phyloP scores from a whole-genome alignment of 2,329 filamentous ascomycete species.

The Fusarium sp. region DNA sequence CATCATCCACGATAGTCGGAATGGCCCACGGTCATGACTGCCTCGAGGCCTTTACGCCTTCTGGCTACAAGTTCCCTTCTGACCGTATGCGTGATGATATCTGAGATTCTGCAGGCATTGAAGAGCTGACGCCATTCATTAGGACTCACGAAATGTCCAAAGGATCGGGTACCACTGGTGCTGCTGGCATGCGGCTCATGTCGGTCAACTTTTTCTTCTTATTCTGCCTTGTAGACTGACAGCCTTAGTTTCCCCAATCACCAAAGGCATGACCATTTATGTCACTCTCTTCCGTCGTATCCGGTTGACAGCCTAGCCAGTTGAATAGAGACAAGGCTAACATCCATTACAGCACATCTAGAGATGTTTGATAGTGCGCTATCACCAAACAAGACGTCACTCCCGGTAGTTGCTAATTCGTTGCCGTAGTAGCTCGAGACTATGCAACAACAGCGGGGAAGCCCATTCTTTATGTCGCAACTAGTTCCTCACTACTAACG shows the following conservation, averaged over 20 bases:
- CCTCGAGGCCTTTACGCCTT: constrained; percentile 48
- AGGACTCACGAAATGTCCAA: background rate
- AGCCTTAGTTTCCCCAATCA: constrained; percentile 72
- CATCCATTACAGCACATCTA: constrained; percentile 65
- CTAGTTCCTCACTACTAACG: background rate
- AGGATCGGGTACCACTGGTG: constrained; percentile 62
- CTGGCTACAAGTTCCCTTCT: constrained; percentile 69
- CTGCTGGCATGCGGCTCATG: constrained; percentile 77
- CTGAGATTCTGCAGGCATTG: constrained; percentile 53
- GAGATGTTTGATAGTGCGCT: constrained; percentile 67
- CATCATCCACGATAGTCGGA: constrained; percentile 7
- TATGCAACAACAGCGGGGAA: constrained; percentile 69
- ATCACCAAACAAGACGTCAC: background rate
- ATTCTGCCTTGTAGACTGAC: constrained; percentile 11
- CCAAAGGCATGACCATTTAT: constrained; percentile 57
- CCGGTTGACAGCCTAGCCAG: background rate
- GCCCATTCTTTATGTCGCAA: constrained; percentile 29
- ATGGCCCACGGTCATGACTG: constrained; percentile 49
- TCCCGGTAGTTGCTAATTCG: background rate
- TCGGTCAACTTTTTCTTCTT: constrained; percentile 29
- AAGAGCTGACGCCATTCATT: background rate
- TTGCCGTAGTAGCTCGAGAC: constrained; percentile 80
- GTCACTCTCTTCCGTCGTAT: background rate
- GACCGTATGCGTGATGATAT: constrained; percentile 63
- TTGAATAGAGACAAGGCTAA: background rate